These are phyloP conservation scores for Pythium brachiatum DNA, from an alignment of 352 stramenopile genomes.

Conservation along the genomic window DNA sequence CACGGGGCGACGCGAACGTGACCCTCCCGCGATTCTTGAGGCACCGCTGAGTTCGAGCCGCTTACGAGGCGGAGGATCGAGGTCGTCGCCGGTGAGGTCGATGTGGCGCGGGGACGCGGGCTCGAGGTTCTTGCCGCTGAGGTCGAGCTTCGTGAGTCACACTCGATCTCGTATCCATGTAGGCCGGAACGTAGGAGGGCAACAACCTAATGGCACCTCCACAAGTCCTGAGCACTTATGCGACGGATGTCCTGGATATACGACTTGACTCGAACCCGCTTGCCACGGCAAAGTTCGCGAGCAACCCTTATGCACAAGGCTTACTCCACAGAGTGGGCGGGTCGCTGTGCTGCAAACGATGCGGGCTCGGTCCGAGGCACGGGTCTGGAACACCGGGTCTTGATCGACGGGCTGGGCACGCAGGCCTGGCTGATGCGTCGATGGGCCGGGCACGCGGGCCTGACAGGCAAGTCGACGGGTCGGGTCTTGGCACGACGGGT, in stretches of 20 bases:
- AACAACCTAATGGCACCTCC: constrained; percentile 7
- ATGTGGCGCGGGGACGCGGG: background rate
- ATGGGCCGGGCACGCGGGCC: background rate
- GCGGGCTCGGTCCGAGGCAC: too few species aligned
- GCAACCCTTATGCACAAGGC: too few species aligned
- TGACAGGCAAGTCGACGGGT: too few species aligned
- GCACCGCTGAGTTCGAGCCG: background rate
- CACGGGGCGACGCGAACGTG: background rate
- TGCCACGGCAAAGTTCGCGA: too few species aligned
- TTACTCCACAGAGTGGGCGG: too few species aligned
- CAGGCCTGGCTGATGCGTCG: background rate
- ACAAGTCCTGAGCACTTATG: constrained; percentile 11
- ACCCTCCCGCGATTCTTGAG: background rate
- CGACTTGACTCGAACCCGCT: background rate
- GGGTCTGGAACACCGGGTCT: too few species aligned
- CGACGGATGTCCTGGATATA: background rate
- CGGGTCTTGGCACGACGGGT: background rate
- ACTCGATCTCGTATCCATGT: constrained; percentile 2
- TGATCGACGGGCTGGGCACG: too few species aligned
- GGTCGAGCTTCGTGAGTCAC: constrained; percentile 1
- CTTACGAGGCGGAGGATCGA: background rate
- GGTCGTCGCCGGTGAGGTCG: background rate
- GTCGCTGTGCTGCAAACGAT: too few species aligned
- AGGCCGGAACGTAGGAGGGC: constrained; percentile 6
- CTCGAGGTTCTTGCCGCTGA: background rate